These are phyloP conservation scores for Cladosporium sp. DNA, from an alignment of 2,329 filamentous ascomycete species.

Conservation along the genomic window DNA sequence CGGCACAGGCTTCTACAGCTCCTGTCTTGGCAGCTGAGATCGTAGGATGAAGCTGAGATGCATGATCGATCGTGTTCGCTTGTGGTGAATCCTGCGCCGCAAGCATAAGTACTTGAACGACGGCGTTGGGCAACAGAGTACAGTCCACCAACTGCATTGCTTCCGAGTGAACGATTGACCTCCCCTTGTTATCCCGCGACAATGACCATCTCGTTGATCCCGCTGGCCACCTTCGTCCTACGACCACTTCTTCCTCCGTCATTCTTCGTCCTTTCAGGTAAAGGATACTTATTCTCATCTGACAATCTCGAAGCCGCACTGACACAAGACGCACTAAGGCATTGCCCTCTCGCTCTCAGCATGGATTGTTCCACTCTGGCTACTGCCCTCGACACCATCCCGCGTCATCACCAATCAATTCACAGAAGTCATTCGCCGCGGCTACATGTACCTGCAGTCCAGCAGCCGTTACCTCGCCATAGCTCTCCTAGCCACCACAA, in stretches of 20 bases:
- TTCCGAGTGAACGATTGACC: too few relatives aligned
- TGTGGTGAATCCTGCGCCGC: too few relatives aligned
- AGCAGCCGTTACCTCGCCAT: constrained; percentile 2
- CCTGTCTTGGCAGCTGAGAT: too few relatives aligned
- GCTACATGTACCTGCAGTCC: constrained; percentile 11
- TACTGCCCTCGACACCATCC: constrained; percentile 4
- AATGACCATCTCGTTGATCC: background rate
- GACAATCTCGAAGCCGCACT: background rate
- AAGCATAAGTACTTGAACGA: too few relatives aligned
- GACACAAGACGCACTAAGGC: background rate
- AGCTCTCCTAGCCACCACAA: background rate
- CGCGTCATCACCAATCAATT: constrained; percentile 7
- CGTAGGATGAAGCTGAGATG: too few relatives aligned
- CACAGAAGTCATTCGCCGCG: constrained; percentile 6
- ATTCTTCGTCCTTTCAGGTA: background rate
- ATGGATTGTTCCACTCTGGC: constrained; percentile 13
- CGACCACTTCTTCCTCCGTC: background rate
- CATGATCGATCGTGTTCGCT: too few relatives aligned
- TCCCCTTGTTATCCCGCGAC: too few relatives aligned
- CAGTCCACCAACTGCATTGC: too few relatives aligned
- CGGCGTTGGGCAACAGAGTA: too few relatives aligned
- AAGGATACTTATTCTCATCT: background rate
- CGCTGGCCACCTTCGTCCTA: background rate
- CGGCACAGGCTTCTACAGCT: too few relatives aligned
- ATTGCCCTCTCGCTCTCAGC: constrained; percentile 5